Percentiles rank a stretch among this genome's conserved stretches.
Conservation (phyloP, 1,139 yeast species). For the Kodamaea alishanica region DNA sequence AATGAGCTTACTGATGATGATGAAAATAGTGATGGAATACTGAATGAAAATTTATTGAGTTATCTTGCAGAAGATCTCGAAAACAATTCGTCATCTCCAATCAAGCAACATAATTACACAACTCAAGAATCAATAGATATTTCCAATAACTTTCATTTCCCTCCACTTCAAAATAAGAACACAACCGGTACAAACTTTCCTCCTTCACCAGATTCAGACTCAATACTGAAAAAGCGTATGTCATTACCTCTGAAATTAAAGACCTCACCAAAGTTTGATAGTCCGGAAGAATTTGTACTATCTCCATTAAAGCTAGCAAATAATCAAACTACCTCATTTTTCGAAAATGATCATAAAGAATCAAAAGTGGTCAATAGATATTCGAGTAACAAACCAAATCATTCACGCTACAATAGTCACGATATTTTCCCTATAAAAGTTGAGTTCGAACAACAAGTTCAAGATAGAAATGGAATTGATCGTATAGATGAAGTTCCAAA, state of each 20-base stretch:
- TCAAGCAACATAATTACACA: slow-evolving; percentile 15
- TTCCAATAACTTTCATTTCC: slow-evolving; percentile 26
- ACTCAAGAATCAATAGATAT: slow-evolving; percentile 22
- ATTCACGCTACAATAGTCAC: slow-evolving; percentile 43
- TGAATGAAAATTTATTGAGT: slow-evolving; percentile 18
- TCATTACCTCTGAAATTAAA: slow-evolving; percentile 35
- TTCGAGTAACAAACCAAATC: slow-evolving; percentile 32
- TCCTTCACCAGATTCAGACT: slow-evolving; percentile 35
- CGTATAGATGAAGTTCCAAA: slow-evolving; percentile 12
- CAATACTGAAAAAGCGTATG: slow-evolving; percentile 27
- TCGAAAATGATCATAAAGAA: slow-evolving; percentile 17
- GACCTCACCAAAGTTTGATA: slow-evolving; percentile 20
- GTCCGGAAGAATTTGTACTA: slow-evolving; percentile 35
- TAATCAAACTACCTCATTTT: slow-evolving; percentile 15
- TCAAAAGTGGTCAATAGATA: slow-evolving; percentile 20
- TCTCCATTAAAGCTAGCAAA: slow-evolving; percentile 41
- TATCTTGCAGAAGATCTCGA: slow-evolving; percentile 22
- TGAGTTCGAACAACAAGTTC: slow-evolving; percentile 33
- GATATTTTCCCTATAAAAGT: slow-evolving; percentile 45
- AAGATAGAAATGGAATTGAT: slow-evolving; percentile 3
- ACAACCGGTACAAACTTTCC: slow-evolving; percentile 15
- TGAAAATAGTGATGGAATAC: slow-evolving; percentile 14
- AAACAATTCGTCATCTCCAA: slow-evolving; percentile 25
- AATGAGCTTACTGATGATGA: slow-evolving; percentile 24
- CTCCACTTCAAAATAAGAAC: slow-evolving; percentile 13